Evolutionary conservation across 31 red algal genomes (phyloP), one percentile per base, ranked within the genome.

Genomic region (Asparagopsis taxiformis): DNA sequence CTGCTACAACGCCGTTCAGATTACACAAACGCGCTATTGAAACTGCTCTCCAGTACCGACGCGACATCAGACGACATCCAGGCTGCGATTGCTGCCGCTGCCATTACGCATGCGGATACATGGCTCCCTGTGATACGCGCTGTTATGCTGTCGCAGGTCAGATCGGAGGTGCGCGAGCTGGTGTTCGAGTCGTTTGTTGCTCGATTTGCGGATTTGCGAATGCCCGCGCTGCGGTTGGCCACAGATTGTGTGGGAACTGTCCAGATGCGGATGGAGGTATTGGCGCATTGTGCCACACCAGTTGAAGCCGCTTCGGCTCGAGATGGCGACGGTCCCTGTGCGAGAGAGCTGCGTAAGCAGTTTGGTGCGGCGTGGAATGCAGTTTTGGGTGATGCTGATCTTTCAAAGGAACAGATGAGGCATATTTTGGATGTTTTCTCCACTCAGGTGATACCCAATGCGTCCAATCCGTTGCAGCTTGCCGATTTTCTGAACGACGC

Each of bases 401-500:
- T 81, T 62, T 17, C 31, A 9, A 10, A 17, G 15, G 34, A 21
- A 25, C 4, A 48, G 22, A 23, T 49, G 20, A 33, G 3, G 9
- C 30, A 21, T 19, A 28, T 51, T 20, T 49, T 81, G 28, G 21
- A 25, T 31, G 20, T 52, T 19, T 35, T 91, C 28, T 31, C 67
- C 31, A 44, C 16, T 3, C 67, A 75, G 30, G 60, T 93, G 1
- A 67, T 93, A 35, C 90, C 82, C n/a, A 23, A 23, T 16, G 51
- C 88, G 82, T 30, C 74, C 0, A 16, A 76, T 11, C 90, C 90
- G 28, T 25, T 93, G 39, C 36, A 23, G 51, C 79, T 94, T 4
- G 59, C 70, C 10, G 91, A 94, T 62, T 83, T 81, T 65, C 51
- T 94, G 30, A 75, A 57, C 20, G 53, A 32, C 22, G 34, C 68